Evolutionary conservation across 176 grass and related monocot genomes (phyloP), one percentile per base, ranked within the genome.

Genomic region (Thalia dealbata): DNA sequence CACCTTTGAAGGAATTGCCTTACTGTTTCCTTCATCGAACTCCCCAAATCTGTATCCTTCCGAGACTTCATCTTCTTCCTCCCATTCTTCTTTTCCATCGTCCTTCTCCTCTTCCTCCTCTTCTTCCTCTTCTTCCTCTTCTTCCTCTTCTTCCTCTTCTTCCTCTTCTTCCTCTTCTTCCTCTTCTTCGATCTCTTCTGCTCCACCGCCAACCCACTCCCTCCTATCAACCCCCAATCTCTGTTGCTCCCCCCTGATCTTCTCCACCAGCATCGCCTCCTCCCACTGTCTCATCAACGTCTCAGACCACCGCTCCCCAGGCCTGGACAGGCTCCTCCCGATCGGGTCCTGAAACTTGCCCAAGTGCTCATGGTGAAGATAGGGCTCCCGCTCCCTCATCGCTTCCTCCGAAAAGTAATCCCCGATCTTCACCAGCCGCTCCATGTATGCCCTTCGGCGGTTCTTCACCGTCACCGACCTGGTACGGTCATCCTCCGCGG

Each of bases 401-500:
- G 89, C 84, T 15, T 92, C 92, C 69, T 96, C 92, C 29, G 92
- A 96, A 82, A 96, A 96, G 75, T 96, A 92, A 1, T 90, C 92
- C 60, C 89, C 92, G 25, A 68, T 75, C 52, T 63, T 59, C 44
- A 92, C 72, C 13, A 96, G 76, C 73, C 67, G 78, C 27, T 92
- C 80, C 69, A 96, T 86, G 76, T 86, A 92, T 0, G 93, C 89
- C 80, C 89, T 86, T 10, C 93, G 84, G 6, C 93, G 82, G 70
- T 92, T 96, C 30, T 86, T 85, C 19, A 96, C 86, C 35, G 76
- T 78, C 27, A 82, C 64, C 13, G 76, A 75, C 59, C 67, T 75
- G 60, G 75, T 35, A 52, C 76, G 76, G n/a, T n/a, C 38, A 19
- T 78, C 76, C 38, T 78, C 64, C 23, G 23, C 65, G 10, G 50